These are phyloP conservation scores for Cicer cuneatum DNA, from an alignment of 306 rosid genomes.

Conservation along the genomic window DNA sequence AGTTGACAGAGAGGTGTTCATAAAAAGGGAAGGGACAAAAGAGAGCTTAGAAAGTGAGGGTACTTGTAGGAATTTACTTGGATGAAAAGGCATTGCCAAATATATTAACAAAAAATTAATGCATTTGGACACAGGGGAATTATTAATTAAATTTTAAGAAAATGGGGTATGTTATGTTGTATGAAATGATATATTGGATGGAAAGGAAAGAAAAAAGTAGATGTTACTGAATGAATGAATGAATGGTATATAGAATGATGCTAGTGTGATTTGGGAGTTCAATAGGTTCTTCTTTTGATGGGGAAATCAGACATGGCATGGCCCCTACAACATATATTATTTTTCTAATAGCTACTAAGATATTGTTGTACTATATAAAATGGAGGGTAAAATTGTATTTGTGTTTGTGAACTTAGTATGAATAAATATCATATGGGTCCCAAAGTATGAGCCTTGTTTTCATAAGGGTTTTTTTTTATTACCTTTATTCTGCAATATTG, in stretches of 20 bases:
- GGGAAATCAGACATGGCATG: slow-evolving; percentile 44
- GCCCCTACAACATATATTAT: slow-evolving; percentile 41
- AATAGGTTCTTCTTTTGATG: slow-evolving; percentile 61
- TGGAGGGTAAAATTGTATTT: slow-evolving; percentile 57
- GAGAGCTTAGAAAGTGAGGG: slow-evolving; percentile 77
- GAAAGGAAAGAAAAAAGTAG: slow-evolving; percentile 48
- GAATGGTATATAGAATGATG: slow-evolving; percentile 59
- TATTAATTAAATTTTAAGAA: background rate
- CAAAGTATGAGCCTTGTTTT: slow-evolving; percentile 29
- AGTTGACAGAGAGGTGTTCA: slow-evolving; percentile 74
- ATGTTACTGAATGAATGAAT: slow-evolving; percentile 73
- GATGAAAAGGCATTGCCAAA: slow-evolving; percentile 58
- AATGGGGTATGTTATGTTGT: background rate
- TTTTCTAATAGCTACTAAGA: slow-evolving; percentile 43
- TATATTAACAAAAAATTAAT: slow-evolving; percentile 18
- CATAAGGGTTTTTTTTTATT: slow-evolving; percentile 61
- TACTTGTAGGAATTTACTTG: slow-evolving; percentile 57
- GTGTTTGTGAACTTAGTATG: slow-evolving; percentile 1
- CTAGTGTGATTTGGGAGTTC: slow-evolving; percentile 49
- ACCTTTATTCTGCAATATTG: slow-evolving; percentile 41
- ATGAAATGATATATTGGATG: slow-evolving; percentile 52
- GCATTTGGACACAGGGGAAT: slow-evolving; percentile 11
- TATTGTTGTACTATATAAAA: slow-evolving; percentile 50
- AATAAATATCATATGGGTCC: slow-evolving; percentile 36
- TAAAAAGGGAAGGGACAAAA: slow-evolving; percentile 94